A percentile compares a stretch with the other conserved stretches of the same genome.
phyloP scores from a whole-genome alignment of 345 rosid genomes.

The Eucalyptus caleyi region DNA sequence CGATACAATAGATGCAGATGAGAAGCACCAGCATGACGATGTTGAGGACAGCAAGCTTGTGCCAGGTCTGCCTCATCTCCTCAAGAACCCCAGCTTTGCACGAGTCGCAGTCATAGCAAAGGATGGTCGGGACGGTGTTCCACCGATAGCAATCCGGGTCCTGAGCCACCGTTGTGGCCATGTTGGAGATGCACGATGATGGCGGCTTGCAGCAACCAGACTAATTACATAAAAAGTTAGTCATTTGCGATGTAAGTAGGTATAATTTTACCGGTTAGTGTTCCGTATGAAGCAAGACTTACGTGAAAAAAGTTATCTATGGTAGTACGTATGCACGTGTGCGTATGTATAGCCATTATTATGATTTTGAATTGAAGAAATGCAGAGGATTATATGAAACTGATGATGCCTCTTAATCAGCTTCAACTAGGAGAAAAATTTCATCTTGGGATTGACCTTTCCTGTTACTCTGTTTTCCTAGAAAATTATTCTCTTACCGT shows the following conservation, averaged over 20 bases:
- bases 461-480: not conserved
- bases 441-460: not conserved
- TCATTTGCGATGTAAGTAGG: not conserved
- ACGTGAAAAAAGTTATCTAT: not conserved
- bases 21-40: slow-evolving; percentile 57
- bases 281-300: not conserved
- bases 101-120: slow-evolving; percentile 87
- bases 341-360: not conserved
- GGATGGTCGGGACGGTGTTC: slow-evolving; percentile 49
- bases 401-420: not conserved
- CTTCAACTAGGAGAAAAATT: not conserved
- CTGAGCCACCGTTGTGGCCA: slow-evolving; percentile 28
- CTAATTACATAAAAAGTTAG: slow-evolving; percentile 10
- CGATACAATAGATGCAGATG: slow-evolving; percentile 61
- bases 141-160: slow-evolving; percentile 75
- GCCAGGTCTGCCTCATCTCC: slow-evolving; percentile 73
- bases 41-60: slow-evolving; percentile 61
- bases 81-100: slow-evolving; percentile 94
- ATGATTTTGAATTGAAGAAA: not conserved
- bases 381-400: not conserved
- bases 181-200: slow-evolving; percentile 58
- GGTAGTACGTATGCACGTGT: not conserved
- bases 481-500: not conserved
- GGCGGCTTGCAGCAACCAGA: slow-evolving; percentile 99
- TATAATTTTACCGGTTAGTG: not conserved